These are phyloP conservation scores for Lantana camara DNA, from an alignment of 257 asterid genomes.

Conservation along the genomic window DNA sequence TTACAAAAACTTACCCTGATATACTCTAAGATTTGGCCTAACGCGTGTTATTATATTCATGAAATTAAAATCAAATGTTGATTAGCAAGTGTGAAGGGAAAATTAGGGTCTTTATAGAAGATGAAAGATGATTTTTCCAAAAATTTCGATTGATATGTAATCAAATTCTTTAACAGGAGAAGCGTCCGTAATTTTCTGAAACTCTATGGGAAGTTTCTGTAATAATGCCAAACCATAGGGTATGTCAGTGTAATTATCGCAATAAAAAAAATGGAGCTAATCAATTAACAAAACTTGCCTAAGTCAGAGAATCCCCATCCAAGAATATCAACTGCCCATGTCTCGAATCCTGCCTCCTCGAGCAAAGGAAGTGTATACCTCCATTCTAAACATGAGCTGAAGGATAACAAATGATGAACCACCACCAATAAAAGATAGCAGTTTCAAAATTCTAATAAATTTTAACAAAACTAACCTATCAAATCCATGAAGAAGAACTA, in stretches of 20 bases:
- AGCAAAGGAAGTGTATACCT: conserved; percentile 83
- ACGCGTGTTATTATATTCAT: too few relatives aligned
- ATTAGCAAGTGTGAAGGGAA: too few relatives aligned
- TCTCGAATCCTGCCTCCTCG: conserved; percentile 79
- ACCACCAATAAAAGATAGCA: conserved; percentile 24
- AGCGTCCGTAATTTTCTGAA: background rate
- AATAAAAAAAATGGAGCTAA: conserved; percentile 1
- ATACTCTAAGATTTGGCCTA: too few relatives aligned
- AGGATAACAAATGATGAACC: conserved; percentile 58
- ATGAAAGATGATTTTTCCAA: too few relatives aligned
- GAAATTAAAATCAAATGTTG: too few relatives aligned
- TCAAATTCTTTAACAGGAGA: too few relatives aligned
- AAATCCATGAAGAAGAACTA: conserved; percentile 95
- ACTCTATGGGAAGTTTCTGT: background rate
- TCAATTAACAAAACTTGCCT: conserved; percentile 42
- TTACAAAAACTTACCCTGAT: too few relatives aligned
- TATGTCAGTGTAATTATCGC: too few relatives aligned
- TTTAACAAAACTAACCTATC: conserved; percentile 67
- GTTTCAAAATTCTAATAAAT: conserved; percentile 11
- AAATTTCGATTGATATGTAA: too few relatives aligned
- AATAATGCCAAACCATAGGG: too few relatives aligned
- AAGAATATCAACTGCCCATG: conserved; percentile 88
- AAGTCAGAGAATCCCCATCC: conserved; percentile 99
- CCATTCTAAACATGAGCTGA: conserved; percentile 98
- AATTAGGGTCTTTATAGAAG: too few relatives aligned